Conservation (phyloP, 108 stramenopile species). For the Nitzschia putrida region DNA sequence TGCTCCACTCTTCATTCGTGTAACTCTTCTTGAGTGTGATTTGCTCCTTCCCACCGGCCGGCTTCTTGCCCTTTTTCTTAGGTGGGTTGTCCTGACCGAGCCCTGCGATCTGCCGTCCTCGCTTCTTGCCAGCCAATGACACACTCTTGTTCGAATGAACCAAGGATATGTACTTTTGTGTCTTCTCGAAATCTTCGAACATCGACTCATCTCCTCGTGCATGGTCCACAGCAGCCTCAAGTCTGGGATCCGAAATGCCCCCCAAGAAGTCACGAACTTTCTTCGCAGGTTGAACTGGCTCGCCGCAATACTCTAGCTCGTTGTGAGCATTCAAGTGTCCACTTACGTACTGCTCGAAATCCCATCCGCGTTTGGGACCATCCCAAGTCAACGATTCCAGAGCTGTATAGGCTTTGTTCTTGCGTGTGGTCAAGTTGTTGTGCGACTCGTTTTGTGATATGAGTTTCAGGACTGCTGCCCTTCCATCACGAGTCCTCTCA, state of each 20-base stretch:
- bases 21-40: not conserved
- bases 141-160: not conserved
- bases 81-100: not conserved
- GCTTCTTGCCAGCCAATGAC: not conserved
- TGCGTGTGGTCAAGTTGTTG: not conserved
- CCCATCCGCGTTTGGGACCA: slow-evolving; percentile 16
- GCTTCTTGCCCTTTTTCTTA: not conserved
- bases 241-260: slow-evolving; percentile 1
- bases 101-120: not conserved
- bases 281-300: slow-evolving; percentile 10
- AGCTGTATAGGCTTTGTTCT: slow-evolving; percentile 1
- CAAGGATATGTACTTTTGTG: not conserved
- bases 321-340: slow-evolving; percentile 9
- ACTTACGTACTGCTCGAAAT: slow-evolving; percentile 20
- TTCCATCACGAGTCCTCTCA: slow-evolving; percentile 20
- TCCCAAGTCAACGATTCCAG: slow-evolving; percentile 11
- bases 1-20: not conserved
- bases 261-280: slow-evolving; percentile 25
- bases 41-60: not conserved
- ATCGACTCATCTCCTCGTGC: not conserved
- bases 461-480: slow-evolving; percentile 34
- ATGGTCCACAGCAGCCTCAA: not conserved
- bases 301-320: slow-evolving; percentile 24
- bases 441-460: slow-evolving; percentile 15
- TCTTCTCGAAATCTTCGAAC: not conserved